These are phyloP conservation scores for Eimeria praecox DNA, from an alignment of 169 alveolate species.

Conservation along the genomic window DNA sequence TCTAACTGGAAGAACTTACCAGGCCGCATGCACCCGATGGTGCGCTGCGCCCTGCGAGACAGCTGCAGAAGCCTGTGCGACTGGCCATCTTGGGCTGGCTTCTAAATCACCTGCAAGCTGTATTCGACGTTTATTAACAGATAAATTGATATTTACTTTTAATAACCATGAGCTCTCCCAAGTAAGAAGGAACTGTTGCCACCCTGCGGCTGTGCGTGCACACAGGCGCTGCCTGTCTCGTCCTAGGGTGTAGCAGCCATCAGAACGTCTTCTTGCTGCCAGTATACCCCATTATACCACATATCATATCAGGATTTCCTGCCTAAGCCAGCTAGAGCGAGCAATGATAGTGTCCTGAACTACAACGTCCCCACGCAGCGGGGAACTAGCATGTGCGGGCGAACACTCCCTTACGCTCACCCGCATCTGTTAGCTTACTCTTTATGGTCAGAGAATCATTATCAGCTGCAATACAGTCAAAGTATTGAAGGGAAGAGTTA, in stretches of 20 bases:
- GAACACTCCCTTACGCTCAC: background rate
- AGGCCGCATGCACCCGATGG: background rate
- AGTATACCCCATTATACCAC: background rate
- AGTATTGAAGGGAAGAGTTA: background rate
- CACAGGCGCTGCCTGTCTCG: constrained; percentile 7
- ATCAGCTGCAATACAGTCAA: background rate
- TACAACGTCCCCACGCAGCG: background rate
- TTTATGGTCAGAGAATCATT: background rate
- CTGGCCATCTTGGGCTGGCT: background rate
- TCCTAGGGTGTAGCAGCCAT: background rate
- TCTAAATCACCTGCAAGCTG: background rate
- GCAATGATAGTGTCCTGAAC: background rate
- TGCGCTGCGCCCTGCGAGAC: background rate
- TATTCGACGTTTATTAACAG: background rate
- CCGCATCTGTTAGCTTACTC: background rate
- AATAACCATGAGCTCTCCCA: background rate
- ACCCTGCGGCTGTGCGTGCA: background rate
- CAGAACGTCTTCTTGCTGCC: background rate
- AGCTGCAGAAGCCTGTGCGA: background rate
- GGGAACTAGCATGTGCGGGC: too few species aligned
- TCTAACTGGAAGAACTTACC: too few species aligned
- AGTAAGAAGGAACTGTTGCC: background rate
- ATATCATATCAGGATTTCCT: background rate
- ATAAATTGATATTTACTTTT: background rate
- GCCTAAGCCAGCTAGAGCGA: background rate